Base-by-base conservation (phyloP, 768 basidiomycete species). In the Amanita rubescens region DNA sequence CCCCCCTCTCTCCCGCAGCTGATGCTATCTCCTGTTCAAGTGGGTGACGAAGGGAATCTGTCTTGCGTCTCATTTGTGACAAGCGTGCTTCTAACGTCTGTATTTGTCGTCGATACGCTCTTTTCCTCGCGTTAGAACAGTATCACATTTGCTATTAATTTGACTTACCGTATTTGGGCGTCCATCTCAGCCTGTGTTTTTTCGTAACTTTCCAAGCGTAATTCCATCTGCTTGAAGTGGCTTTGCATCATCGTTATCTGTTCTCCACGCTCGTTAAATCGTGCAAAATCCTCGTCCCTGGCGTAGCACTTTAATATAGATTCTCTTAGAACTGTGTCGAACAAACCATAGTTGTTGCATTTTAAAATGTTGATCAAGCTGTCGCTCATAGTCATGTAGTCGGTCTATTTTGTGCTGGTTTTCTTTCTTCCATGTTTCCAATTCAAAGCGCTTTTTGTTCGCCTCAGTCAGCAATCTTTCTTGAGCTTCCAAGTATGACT, bases 381-480 rank as follows among this genome's bases (percentile, higher is more conserved):
- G 85, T n/a, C 71, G 73, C 63, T 96, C 93, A 59, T 94, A 95
- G 65, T 95, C 91, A 47, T 75, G 71, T 39, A 95, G 72, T 15
- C 87, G 79, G 56, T 85, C 82, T 11, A 95, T 79, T 63, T 94
- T 94, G 61, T 88, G 88, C 55, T 84, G 79, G 43, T 77, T 84
- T 66, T 89, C 89, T 60, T 89, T 87, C 58, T 78, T 75, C 60
- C 84, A 78, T 17, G 89, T 93, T 63, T 85, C 72, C 27, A 95
- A 70, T 49, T 80, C 75, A 60, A 87, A 88, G 1, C 90, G 80
- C 22, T 85, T 75, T 49, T 77, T 71, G n/a, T 71, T 70, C 7
- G 88, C 87, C n/a, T 84, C 83, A 0, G 79, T 79, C 25, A 91
- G 66, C 17, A 89, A 68, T 56, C 78, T 80, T 7, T 77, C 78